phyloP scores from a whole-genome alignment of 2,329 filamentous ascomycete genomes.

The Hortaea werneckii region DNA sequence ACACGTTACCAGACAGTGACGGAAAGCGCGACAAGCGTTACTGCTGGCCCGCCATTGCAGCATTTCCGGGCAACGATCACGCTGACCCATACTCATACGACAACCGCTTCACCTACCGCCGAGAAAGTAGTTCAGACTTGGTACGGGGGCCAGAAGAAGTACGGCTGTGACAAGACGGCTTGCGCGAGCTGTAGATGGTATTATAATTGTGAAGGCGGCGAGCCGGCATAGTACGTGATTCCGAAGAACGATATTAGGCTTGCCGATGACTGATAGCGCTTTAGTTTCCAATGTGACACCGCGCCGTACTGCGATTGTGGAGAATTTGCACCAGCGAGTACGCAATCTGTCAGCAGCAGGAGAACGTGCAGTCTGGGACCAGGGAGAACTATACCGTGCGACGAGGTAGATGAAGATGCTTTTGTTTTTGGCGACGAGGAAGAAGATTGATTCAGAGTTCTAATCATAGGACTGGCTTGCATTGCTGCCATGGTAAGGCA shows the following conservation, averaged over 20 bases:
- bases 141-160: conserved; percentile 3
- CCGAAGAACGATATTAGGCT: neutral
- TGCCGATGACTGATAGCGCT: neutral
- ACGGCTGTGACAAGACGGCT: conserved; percentile 5
- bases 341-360: neutral
- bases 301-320: conserved; percentile 2
- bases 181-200: conserved; percentile 7
- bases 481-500: too few species aligned
- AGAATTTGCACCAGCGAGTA: neutral
- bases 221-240: conserved; percentile 3
- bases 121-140: conserved; percentile 1
- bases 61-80: neutral
- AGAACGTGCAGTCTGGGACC: neutral
- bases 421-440: neutral
- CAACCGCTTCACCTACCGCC: neutral
- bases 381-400: neutral
- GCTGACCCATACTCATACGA: neutral
- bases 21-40: neutral
- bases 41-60: neutral
- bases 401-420: neutral
- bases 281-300: conserved; percentile 4
- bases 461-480: too few species aligned
- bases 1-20: neutral
- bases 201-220: conserved; percentile 2
- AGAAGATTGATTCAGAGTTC: neutral